Evolutionary conservation across 164 flowering plant species (phyloP), one percentile per base, ranked within the genome.

Genomic region (Sedum album): DNA sequence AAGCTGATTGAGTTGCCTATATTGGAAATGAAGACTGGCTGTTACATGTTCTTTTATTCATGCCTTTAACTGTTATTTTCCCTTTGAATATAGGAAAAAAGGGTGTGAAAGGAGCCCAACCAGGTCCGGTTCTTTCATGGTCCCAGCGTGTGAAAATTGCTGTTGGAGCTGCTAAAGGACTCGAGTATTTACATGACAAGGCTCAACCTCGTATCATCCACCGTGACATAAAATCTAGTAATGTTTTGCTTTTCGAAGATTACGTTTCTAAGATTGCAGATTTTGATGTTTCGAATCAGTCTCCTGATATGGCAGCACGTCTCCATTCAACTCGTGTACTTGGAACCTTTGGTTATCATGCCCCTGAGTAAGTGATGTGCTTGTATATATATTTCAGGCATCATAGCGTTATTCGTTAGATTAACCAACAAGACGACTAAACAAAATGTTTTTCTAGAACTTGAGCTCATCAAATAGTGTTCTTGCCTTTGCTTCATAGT

Each of bases 321-420:
- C 89, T 91, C 68, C 94, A 91, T 73, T 91, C 97, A 30, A 91
- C 97, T 49, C 97, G 95, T 78, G 97, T 91, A 68, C 89, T 91
- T 68, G 95, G 94, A 66, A 86, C 91, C 44, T 88, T 88, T 77
- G 95, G 97, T 74, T 91, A 88, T 79, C 97, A 91, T 80, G 97
- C 97, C 68, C 97, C 97, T 28, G 97, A 91, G 97, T 87, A 81
- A 83, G 90, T 66, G 66, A 2, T 49, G 73, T 42, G 28, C 42
- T 21, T 15, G 20, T 15, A 67, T 9, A 3, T 35, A 35, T 35
- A n/a, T 35, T 46, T 20, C 21, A 21, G 46, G 26, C 68, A 49
- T 28, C 11, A 30, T 46, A 30, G 38, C 7, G 7, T 55, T 71
- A 15, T 20, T 42, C 64, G 13, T 42, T 17, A 28, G n/a, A 14